phyloP scores from a whole-genome alignment of 495 filamentous ascomycete genomes.

The Neurospora pannonica region DNA sequence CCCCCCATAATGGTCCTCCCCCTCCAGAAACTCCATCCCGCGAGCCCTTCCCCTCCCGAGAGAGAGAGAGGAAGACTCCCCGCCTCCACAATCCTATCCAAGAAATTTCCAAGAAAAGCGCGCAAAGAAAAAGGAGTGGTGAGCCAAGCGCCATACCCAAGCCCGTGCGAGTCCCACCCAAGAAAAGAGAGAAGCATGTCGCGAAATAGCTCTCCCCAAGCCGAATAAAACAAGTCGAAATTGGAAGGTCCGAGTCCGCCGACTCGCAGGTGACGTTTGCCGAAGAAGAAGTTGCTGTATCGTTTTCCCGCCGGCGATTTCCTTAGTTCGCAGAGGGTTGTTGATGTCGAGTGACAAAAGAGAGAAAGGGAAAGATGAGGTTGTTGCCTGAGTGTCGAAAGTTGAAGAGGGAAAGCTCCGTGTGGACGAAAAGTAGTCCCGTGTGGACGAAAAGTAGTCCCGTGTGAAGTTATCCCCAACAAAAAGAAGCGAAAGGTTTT shows the following conservation, averaged over 20 bases:
- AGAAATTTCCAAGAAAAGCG: neutral
- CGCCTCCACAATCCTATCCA: neutral
- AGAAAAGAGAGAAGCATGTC: conserved; percentile 5
- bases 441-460: neutral
- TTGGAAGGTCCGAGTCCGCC: neutral
- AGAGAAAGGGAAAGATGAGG: neutral
- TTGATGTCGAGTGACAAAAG: neutral
- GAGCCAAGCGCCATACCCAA: neutral
- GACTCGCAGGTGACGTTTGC: neutral
- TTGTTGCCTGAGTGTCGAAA: neutral
- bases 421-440: neutral
- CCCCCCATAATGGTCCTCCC: neutral
- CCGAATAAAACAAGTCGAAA: neutral
- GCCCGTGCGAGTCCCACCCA: neutral
- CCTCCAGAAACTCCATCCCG: neutral
- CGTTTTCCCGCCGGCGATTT: neutral
- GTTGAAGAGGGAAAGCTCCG: neutral
- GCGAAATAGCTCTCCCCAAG: conserved; percentile 1
- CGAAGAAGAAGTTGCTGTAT: neutral
- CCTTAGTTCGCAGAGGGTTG: neutral
- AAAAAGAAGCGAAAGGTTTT: neutral
- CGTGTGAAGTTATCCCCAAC: neutral
- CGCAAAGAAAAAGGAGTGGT: neutral
- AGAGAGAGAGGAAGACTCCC: neutral
- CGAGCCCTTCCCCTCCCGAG: neutral